These are phyloP conservation scores for Clarireedia hainanense DNA, from an alignment of 2,329 filamentous ascomycete species.

Conservation along the genomic window DNA sequence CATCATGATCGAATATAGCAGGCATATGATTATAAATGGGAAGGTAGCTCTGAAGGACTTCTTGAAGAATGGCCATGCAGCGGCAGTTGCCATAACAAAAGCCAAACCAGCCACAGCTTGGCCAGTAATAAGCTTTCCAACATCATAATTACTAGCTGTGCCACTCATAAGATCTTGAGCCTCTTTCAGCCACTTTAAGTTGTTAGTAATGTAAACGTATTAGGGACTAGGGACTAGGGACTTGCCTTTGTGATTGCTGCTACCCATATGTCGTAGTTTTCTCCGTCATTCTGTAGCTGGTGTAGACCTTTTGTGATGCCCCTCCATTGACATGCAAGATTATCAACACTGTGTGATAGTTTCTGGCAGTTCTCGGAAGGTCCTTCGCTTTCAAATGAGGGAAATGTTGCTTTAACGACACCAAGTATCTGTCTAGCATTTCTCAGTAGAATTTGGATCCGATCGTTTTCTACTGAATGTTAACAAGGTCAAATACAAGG, in stretches of 20 bases:
- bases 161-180: slow-evolving; percentile 71
- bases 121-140: slow-evolving; percentile 49
- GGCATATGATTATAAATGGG: slow-evolving; percentile 43
- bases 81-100: slow-evolving; percentile 31
- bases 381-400: slow-evolving; percentile 37
- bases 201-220: slow-evolving; percentile 12
- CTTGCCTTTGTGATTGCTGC: slow-evolving; percentile 37
- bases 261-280: slow-evolving; percentile 35
- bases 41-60: slow-evolving; percentile 27
- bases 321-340: slow-evolving; percentile 65
- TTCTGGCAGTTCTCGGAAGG: slow-evolving; percentile 18
- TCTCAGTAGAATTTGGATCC: slow-evolving; percentile 59
- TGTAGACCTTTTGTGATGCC: slow-evolving; percentile 25
- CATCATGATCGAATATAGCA: slow-evolving; percentile 79
- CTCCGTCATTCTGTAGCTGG: slow-evolving; percentile 13
- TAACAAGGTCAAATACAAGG: neutral
- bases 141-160: slow-evolving; percentile 87
- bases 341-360: slow-evolving; percentile 35
- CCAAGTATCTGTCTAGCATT: slow-evolving; percentile 77
- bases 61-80: slow-evolving; percentile 34
- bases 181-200: slow-evolving; percentile 33
- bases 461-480: slow-evolving; percentile 38
- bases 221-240: neutral
- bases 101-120: slow-evolving; percentile 32
- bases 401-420: slow-evolving; percentile 69